Evolutionary conservation across 2,329 filamentous ascomycete species (phyloP).

Genomic region (Alternaria incomplexa): DNA sequence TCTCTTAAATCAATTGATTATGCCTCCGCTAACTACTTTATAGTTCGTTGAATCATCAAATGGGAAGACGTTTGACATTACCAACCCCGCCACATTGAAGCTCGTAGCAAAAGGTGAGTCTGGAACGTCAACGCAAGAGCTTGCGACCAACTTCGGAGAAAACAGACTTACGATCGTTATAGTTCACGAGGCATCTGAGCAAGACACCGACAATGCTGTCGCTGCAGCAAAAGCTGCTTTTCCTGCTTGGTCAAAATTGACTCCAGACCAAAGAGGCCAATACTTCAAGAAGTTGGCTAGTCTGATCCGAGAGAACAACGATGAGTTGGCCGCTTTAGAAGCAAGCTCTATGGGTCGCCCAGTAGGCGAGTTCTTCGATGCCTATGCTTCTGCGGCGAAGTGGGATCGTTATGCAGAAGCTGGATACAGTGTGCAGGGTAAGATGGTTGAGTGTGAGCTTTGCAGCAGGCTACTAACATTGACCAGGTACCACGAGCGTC

Average conservation of each 20-base stretch:
- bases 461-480: neutral
- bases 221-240: constrained; percentile 71
- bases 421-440: constrained; percentile 71
- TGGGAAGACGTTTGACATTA: constrained; percentile 64
- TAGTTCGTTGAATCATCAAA: constrained; percentile 41
- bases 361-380: constrained; percentile 77
- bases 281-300: constrained; percentile 67
- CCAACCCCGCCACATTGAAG: constrained; percentile 82
- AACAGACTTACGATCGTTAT: constrained; percentile 36
- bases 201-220: constrained; percentile 72
- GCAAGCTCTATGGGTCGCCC: constrained; percentile 87
- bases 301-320: constrained; percentile 80
- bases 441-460: neutral
- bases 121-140: neutral
- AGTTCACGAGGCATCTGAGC: constrained; percentile 43
- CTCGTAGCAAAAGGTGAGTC: constrained; percentile 75
- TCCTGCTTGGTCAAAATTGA: constrained; percentile 71
- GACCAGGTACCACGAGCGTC: constrained; percentile 71
- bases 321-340: constrained; percentile 79
- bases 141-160: neutral
- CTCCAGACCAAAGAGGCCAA: constrained; percentile 31
- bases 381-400: constrained; percentile 78
- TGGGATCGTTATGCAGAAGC: constrained; percentile 79
- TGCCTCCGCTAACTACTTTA: constrained; percentile 4
- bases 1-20: neutral